Base-by-base conservation (phyloP, 2,329 filamentous ascomycete species). In the Xylariaceae sp. region DNA sequence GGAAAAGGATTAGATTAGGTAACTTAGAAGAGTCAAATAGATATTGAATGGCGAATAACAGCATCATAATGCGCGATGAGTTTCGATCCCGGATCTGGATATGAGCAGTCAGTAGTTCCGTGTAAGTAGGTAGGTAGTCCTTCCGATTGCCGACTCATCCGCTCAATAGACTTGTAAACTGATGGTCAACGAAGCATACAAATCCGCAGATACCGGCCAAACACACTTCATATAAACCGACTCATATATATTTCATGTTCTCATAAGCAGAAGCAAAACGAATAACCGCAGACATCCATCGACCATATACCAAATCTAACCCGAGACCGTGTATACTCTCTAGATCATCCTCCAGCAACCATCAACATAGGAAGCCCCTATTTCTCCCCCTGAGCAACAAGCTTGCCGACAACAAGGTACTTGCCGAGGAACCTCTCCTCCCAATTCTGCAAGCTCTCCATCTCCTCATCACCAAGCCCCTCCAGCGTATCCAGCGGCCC, bases 381-480 rank as follows among this genome's bases (percentile, higher is more conserved):
- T 44, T 66, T 64, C 59, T 68, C 67, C 15, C 62, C 65, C 57
- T 68, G 60, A 13, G 82, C 75, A 23, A 97, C 89, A 69, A 99
- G 75, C 76, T 85, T 88, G 17, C 94, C 94, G 11, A 99, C 91
- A n/a, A 97, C 85, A 23, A 96, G 78, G 75, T 99, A 99, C 81
- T 99, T 97, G 75, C 93, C 89, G 62, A 82, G 77, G 74, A 99
- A 99, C 65, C 92, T 82, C 77, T 95, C 91, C 78, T 97, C 92
- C 94, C 94, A 99, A 1, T 90, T 91, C 68, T 82, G 80, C 74
- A 97, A 77, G 53, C 92, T 89, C 73, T 96, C 92, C 76, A 89
- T 77, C 79, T 96, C 87, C 60, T 93, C 91, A 1, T 73, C 74
- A 4, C 84, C 85, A 61, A 97, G 75, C 59, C 87, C 90, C 55